Conservation (phyloP, 2,329 filamentous ascomycete species). For the Pseudogymnoascus sp. region DNA sequence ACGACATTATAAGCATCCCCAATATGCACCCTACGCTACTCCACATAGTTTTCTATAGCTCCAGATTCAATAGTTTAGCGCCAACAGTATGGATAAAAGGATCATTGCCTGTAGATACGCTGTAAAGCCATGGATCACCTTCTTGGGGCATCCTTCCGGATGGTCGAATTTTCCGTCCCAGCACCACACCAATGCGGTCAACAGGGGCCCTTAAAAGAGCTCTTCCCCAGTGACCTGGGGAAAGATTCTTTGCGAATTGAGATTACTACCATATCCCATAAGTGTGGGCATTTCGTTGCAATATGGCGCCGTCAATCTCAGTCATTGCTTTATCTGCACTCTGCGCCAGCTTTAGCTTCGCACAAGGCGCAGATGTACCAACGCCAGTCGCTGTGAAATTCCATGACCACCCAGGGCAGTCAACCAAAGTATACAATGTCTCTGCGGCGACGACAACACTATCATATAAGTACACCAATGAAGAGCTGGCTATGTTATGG, state of each 20-base stretch:
- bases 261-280: background rate
- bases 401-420: constrained; percentile 14
- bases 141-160: background rate
- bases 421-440: constrained; percentile 31
- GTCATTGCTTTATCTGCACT: background rate
- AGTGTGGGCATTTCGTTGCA: background rate
- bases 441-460: constrained; percentile 37
- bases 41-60: background rate
- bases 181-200: background rate
- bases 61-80: background rate
- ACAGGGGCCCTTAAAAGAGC: background rate
- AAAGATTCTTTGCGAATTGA: background rate
- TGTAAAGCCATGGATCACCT: background rate
- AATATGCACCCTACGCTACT: background rate
- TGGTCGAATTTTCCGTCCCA: background rate
- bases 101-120: background rate
- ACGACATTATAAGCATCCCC: background rate
- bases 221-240: background rate
- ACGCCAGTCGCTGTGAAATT: background rate
- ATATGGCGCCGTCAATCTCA: background rate
- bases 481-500: constrained; percentile 40
- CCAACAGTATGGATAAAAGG: background rate
- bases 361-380: background rate
- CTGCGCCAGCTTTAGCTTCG: background rate
- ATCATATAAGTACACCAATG: constrained; percentile 39